Percentiles rank a stretch among this genome's conserved stretches.
phyloP scores from a whole-genome alignment of 108 stramenopile genomes.

The Stephanodiscus minutulus region DNA sequence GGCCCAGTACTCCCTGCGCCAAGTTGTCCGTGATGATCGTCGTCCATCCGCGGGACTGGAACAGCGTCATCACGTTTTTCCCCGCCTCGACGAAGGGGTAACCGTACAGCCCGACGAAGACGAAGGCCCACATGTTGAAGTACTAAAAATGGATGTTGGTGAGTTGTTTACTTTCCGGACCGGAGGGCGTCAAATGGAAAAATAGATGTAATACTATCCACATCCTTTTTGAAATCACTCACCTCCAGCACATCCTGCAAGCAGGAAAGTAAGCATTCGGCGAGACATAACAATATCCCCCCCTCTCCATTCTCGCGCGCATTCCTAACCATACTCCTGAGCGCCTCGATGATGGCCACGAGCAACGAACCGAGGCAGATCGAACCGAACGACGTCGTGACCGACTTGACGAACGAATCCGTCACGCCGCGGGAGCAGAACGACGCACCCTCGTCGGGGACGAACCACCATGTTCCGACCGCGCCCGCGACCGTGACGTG shows the following conservation, averaged over 20 bases:
- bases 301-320: constrained; percentile 52
- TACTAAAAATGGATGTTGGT: constrained; percentile 30
- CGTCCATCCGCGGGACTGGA: constrained; percentile 72
- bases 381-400: constrained; percentile 82
- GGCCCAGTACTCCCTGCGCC: constrained; percentile 60
- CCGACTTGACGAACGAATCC: constrained; percentile 54
- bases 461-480: constrained; percentile 91
- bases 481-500: constrained; percentile 83
- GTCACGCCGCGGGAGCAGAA: constrained; percentile 64
- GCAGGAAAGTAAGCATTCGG: constrained; percentile 74
- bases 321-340: constrained; percentile 56
- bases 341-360: constrained; percentile 78
- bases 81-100: constrained; percentile 74
- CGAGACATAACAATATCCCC: constrained; percentile 56
- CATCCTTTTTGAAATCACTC: not conserved
- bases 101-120: constrained; percentile 70
- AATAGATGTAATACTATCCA: not conserved
- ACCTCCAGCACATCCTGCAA: constrained; percentile 56
- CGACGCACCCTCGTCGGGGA: constrained; percentile 57
- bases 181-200: not conserved
- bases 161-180: no score
- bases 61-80: constrained; percentile 63
- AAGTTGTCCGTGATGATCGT: constrained; percentile 80
- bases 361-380: constrained; percentile 69
- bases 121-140: constrained; percentile 84